Evolutionary conservation across 768 basidiomycete genomes (phyloP), one percentile per base, ranked within the genome.

Genomic region (Leccinum rimulosum): DNA sequence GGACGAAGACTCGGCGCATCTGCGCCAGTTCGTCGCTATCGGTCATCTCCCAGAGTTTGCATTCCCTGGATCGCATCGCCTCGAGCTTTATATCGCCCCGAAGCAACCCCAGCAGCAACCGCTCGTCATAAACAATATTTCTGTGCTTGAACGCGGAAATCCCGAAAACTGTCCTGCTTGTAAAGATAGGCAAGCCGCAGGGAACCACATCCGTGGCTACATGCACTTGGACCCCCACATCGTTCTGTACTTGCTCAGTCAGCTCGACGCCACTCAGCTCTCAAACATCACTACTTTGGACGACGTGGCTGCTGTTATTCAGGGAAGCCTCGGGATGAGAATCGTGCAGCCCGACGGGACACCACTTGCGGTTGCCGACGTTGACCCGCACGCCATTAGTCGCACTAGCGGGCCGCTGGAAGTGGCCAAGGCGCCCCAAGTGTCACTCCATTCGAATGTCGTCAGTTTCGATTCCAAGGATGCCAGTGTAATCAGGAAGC

Each of bases 41-140:
- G 66, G 57, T 9, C 4, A 57, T 0, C 8, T 66, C 5, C 66
- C 60, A 30, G 62, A 67, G 56, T 68, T 64, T 19, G 62, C 66
- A 17, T 64, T 55, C 60, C 4, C 53, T 6, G 66, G 66, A 33
- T 66, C 66, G 28, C 55, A 66, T 14, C 66, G 66, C 28, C 66
- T 66, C 38, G 66, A 66, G 15, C 57, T 66, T 6, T 61, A 55
- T 56, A 6, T 66, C 2, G 40, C 25, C 7, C 61, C 61, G 3
- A 64, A 60, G 43, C 4, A 58, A 6, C 14, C 7, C 4, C 27
- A 40, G 12, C 15, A 47, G 2, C 12, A 30, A 10, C 1, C 38
- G 1, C 12, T 2, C 19, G 53, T 68, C 30, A 45, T 66, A 2
- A 67, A 66, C 59, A 67, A 31, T 27, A 54, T 59, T 33, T 61